A percentile compares a stretch with the other conserved stretches of the same genome.
Conservation (phyloP, 2,329 filamentous ascomycete species). For the Colletotrichum costaricense region DNA sequence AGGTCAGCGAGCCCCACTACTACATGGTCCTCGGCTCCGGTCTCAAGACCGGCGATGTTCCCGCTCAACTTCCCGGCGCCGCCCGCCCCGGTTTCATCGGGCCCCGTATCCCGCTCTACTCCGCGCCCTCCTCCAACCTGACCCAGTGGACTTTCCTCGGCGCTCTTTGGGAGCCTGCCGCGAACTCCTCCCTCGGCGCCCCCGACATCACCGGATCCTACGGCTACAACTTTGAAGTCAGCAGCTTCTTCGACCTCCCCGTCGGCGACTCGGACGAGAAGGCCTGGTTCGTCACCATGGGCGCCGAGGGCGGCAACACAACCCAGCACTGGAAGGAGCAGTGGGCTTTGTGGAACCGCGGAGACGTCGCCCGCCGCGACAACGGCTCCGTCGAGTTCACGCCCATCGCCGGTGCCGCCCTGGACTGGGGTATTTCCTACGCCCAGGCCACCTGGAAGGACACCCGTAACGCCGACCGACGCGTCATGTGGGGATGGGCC, state of each 20-base stretch:
- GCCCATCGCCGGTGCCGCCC: conserved; percentile 30
- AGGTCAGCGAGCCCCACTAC: conserved; percentile 30
- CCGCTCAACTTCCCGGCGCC: conserved; percentile 30
- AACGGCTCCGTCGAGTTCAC: conserved; percentile 36
- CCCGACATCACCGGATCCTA: conserved; percentile 35
- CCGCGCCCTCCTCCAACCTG: conserved; percentile 33
- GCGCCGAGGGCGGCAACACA: conserved; percentile 36
- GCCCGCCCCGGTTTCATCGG: conserved; percentile 36
- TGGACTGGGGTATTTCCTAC: conserved; percentile 37
- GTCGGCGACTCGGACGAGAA: conserved; percentile 28
- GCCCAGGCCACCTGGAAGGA: conserved; percentile 35
- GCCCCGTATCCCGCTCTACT: conserved; percentile 35
- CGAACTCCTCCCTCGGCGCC: conserved; percentile 29
- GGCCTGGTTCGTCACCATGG: conserved; percentile 35
- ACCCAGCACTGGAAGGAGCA: conserved; percentile 35
- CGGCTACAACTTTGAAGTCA: conserved; percentile 37
- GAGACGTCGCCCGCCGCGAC: conserved; percentile 29
- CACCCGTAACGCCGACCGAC: conserved; percentile 24
- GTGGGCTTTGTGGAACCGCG: conserved; percentile 37
- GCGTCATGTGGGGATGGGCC: conserved; percentile 36
- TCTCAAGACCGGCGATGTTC: conserved; percentile 34
- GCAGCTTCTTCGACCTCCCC: conserved; percentile 34
- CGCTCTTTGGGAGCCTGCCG: conserved; percentile 35
- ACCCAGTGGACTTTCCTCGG: conserved; percentile 37
- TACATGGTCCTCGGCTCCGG: conserved; percentile 37